Base-by-base conservation (phyloP, 805 yeast genomes). In the Yamadazyma endophytica region DNA sequence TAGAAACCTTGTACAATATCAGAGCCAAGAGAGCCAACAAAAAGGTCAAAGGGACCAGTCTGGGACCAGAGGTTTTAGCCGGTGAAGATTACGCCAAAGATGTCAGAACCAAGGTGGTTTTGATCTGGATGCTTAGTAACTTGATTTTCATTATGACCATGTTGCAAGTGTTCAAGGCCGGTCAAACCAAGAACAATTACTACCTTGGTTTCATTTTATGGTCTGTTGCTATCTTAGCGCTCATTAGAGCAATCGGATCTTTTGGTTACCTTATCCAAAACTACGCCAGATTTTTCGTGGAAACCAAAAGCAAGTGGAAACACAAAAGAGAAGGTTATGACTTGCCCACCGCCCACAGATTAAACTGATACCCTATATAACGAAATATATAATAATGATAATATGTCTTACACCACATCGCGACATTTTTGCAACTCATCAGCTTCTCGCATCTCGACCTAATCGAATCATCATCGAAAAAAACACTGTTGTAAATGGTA, bases 21-120 rank as follows among this genome's bases (percentile, higher is more conserved):
- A 70, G 88, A 29, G 82, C 85, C 29, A 76, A 80, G 49, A 73
- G 89, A 53, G 73, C 77, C 7, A 80, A 75, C 27, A 65, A 69
- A 33, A 66, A 69, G 23, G 71, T 78, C 42, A 33, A 39, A 5
- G 27, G 28, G 15, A 26, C 41, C 4, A 33, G 36, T 13, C 24
- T 36, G 15, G 42, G 36, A 6, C 44, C 41, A 2, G 57, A 66
- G 36, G 19, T 20, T 6, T 40, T 61, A 33, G 67, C 61, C 28
- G 73, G 73, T 13, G 87, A 85, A 45, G 98, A 92, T 55, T 90
- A 92, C 55, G 95, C 92, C 52, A 78, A 96, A 52, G 95, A 90
- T 53, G 82, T 92, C 14, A 79, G 99, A 63, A 86, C 98, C 1
- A 74, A 92, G 44, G 96, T 92, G 31, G 98, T 92, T n/a, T 73